Evolutionary conservation across 2,329 filamentous ascomycete species (phyloP).

Genomic region (Xylaria sp.): DNA sequence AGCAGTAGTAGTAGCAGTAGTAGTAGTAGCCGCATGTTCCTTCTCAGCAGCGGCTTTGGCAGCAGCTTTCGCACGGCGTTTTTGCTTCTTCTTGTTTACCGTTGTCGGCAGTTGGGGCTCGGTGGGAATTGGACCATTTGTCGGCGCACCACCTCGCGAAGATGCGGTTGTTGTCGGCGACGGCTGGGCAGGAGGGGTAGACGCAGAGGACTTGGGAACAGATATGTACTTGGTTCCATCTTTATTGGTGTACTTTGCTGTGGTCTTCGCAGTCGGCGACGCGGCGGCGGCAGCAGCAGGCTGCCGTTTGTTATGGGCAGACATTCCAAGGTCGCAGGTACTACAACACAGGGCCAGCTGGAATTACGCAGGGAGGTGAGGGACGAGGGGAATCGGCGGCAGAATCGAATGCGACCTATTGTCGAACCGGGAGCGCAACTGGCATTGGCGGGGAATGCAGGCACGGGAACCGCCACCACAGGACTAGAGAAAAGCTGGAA

Average conservation of each 20-base stretch:
- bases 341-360: constrained; percentile 32
- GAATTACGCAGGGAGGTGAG: constrained; percentile 32
- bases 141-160: constrained; percentile 43
- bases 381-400: constrained; percentile 25
- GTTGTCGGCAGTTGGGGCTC: constrained; percentile 48
- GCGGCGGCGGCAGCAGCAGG: constrained; percentile 55
- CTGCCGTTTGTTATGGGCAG: constrained; percentile 60
- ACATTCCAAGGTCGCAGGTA: constrained; percentile 45
- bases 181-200: constrained; percentile 58
- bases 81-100: constrained; percentile 94
- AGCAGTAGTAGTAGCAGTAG: constrained; percentile 42
- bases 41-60: constrained; percentile 66
- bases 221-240: constrained; percentile 74
- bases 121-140: constrained; percentile 35
- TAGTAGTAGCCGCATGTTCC: constrained; percentile 44
- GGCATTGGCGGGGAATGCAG: constrained; percentile 27
- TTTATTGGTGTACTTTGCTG: constrained; percentile 69
- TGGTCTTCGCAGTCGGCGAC: constrained; percentile 58
- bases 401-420: constrained; percentile 25
- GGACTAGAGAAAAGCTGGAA: constrained; percentile 1
- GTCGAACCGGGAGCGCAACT: constrained; percentile 23
- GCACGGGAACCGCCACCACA: constrained; percentile 25
- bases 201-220: constrained; percentile 60
- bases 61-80: constrained; percentile 85
- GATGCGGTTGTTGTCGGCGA: constrained; percentile 54